Base-by-base conservation (phyloP, 129 eudicot genomes). In the Erigeron canadensis region DNA sequence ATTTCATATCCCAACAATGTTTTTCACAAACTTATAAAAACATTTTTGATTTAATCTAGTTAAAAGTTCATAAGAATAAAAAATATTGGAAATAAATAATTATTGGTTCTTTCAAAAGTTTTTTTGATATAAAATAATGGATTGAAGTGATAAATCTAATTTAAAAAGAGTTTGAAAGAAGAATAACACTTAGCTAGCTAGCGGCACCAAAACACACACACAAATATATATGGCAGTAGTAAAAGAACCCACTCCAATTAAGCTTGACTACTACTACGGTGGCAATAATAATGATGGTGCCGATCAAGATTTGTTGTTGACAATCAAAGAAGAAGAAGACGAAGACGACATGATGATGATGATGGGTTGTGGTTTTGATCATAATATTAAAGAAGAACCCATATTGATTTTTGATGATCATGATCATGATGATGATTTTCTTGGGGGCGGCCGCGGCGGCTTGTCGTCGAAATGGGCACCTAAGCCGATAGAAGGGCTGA, bases 401-500 rank as follows among this genome's bases (percentile, higher is more conserved):
- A 17, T 72, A 4, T 48, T 69, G 11, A 5, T 62, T 62, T 77
- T 57, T 50, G 86, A 67, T 34, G 66, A 61, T 61, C 23, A 74
- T 17, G 83, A 69, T 28, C 23, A 74, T 17, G 83, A 69, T 17
- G 83, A 69, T 9, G 40, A 37, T 11, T 44, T 66, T 28, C 2
- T 57, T 41, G 75, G 28, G 17, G 62, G 48, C 15, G 78, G 76
- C 28, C 45, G n/a, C n/a, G n/a, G n/a, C n/a, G n/a, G 73, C 50
- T 56, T 75, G 59, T 51, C 23, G 59, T 51, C 23, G 60, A 72
- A 51, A 9, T 46, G 63, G 63, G 65, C 19, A 69, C 78, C 89
- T 38, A 83, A 79, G 70, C 87, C 98, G 64, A 53, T 89, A 7
- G 87, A 81, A 56, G 91, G 91, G 72, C 59, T 92, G 71, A 83